Base-by-base conservation (phyloP, 805 yeast genomes). In the Saturnispora besseyi region DNA sequence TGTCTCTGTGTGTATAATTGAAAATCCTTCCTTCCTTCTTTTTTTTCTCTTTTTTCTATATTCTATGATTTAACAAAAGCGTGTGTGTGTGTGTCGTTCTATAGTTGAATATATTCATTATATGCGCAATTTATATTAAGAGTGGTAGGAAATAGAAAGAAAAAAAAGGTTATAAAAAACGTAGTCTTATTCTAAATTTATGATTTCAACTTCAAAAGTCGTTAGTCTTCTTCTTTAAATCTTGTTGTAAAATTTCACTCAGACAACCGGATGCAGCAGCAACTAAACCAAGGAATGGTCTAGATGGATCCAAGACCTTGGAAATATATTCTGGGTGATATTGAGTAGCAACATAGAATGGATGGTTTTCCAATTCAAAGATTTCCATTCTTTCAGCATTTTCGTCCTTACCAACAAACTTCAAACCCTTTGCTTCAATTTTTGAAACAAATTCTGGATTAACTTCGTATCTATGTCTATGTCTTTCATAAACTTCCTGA, bases 241-340 rank as follows among this genome's bases (percentile, higher is more conserved):
- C 70, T 50, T 61, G 60, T 41, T 74, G 69, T 57, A 87, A 70
- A 46, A 87, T 77, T 43, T 78, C 74, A 53, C 84, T 86, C 62
- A 93, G 75, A 51, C 82, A 77, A 52, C 96, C 96, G 44, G 93
- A 76, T 44, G 96, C 73, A 18, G 99, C 98, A 48, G 98, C 97
- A 52, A 93, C 86, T 58, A 93, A 78, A 49, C 99, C 99, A 65
- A 93, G 77, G 73, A 93, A 87, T 49, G 99, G 99, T 67, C 86
- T 79, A 28, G 97, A 90, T 49, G 99, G 99, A 60, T 89, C 96
- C 64, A 93, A 77, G 28, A 95, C 99, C 70, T 95, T 89, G 45
- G 98, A 89, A 57, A 90, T 76, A 68, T 93, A 93, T 73, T 93
- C 99, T 32, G 99, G 99, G 67, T 93, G 99, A 72, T 90, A 93